Conservation (phyloP, 352 stramenopile species). For the Phytophthora chlamydospora region DNA sequence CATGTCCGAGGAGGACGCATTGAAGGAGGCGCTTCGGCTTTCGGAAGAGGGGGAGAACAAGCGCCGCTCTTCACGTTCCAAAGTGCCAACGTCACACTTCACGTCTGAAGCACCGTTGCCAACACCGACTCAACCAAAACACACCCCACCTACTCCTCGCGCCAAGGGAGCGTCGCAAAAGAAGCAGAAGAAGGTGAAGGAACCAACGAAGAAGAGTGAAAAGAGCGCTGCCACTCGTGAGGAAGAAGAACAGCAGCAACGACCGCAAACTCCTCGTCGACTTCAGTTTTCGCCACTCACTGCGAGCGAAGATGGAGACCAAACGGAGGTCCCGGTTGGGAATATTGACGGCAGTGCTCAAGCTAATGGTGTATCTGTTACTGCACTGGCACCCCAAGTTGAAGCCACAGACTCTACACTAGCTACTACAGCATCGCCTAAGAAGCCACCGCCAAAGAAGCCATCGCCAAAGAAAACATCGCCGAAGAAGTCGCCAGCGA, state of each 20-base stretch:
- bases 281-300: conserved; percentile 31
- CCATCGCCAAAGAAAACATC: conserved; percentile 5
- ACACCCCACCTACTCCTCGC: conserved; percentile 20
- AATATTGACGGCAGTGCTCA: conserved; percentile 4
- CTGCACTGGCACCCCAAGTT: neutral
- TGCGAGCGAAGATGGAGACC: conserved; percentile 14
- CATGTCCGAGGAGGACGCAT: conserved; percentile 39
- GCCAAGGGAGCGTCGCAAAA: conserved; percentile 14
- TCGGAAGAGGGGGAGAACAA: conserved; percentile 29
- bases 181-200: conserved; percentile 21
- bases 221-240: neutral
- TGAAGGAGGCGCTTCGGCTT: conserved; percentile 39
- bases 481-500: neutral
- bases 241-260: conserved; percentile 15
- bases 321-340: conserved; percentile 2
- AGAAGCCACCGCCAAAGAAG: neutral
- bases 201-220: conserved; percentile 4
- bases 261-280: conserved; percentile 28
- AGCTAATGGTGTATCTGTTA: neutral
- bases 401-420: neutral
- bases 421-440: neutral
- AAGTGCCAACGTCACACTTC: conserved; percentile 8
- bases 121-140: conserved; percentile 20
- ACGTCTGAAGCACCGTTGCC: conserved; percentile 6
- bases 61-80: conserved; percentile 12